Evolutionary conservation across 2,329 filamentous ascomycete genomes (phyloP).

Genomic region (Colletotrichum ledebouriae): DNA sequence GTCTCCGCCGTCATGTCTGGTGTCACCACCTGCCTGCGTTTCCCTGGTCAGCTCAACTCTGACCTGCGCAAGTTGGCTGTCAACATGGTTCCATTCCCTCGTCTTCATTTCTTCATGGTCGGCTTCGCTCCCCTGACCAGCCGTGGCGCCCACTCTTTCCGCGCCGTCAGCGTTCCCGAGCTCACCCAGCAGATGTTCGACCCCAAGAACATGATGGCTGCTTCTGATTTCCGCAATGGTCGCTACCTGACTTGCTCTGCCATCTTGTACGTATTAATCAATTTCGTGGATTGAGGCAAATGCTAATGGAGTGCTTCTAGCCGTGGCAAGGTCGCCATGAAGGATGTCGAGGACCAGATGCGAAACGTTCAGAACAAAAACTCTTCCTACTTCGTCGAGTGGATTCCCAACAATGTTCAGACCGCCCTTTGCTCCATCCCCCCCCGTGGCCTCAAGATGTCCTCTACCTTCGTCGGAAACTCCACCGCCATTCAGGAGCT

Average conservation of each 20-base stretch:
- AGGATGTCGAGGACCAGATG: constrained; percentile 99
- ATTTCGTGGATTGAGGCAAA: not conserved
- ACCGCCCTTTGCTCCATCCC: constrained; percentile 99
- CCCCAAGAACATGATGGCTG: constrained; percentile 99
- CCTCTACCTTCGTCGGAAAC: constrained; percentile 98
- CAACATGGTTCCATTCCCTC: constrained; percentile 99
- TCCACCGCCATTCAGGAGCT: constrained; percentile 99
- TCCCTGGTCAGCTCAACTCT: constrained; percentile 99
- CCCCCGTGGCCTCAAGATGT: constrained; percentile 98
- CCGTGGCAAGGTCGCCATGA: constrained; percentile 99
- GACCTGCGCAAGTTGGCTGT: constrained; percentile 99
- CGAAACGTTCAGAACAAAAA: constrained; percentile 99
- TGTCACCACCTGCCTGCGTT: constrained; percentile 97
- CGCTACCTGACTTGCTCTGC: constrained; percentile 99
- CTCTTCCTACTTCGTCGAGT: constrained; percentile 99
- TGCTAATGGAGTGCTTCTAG: constrained; percentile 54
- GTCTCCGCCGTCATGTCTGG: constrained; percentile 99
- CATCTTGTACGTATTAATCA: constrained; percentile 79
- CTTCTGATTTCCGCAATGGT: constrained; percentile 99
- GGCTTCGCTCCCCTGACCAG: constrained; percentile 98
- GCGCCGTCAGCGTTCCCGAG: constrained; percentile 96
- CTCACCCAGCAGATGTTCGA: constrained; percentile 99
- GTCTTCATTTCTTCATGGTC: constrained; percentile 99
- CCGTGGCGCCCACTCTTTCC: constrained; percentile 88
- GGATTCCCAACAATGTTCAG: constrained; percentile 99